Evolutionary conservation across 345 rosid genomes (phyloP).

Genomic region (Populus deltoides): DNA sequence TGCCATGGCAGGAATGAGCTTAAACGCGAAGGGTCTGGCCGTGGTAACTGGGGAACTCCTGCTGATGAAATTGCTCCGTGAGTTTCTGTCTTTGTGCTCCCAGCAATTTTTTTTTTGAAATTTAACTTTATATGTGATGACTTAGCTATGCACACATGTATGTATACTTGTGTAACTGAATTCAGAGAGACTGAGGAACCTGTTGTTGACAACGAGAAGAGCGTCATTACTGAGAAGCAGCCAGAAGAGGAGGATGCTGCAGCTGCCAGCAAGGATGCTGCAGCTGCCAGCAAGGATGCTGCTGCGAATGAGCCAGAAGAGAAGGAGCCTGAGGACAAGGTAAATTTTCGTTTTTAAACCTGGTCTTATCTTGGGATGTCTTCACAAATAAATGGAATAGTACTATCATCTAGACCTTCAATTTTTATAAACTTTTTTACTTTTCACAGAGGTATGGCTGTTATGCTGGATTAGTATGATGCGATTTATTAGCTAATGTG

Average conservation of each 20-base stretch:
- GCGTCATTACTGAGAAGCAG: slow-evolving; percentile 51
- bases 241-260: slow-evolving; percentile 55
- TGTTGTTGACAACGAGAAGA: slow-evolving; percentile 51
- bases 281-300: slow-evolving; percentile 68
- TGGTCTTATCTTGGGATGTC: neutral
- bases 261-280: slow-evolving; percentile 49
- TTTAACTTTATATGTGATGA: neutral
- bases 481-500: neutral
- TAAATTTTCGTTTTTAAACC: slow-evolving; percentile 1
- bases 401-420: neutral
- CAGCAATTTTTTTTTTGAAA: neutral
- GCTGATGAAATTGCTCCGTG: slow-evolving; percentile 72
- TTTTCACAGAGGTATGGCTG: neutral
- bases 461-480: neutral
- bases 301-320: slow-evolving; percentile 54
- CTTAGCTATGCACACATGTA: neutral
- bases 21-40: slow-evolving; percentile 91
- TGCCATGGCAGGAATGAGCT: slow-evolving; percentile 52
- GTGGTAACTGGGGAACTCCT: slow-evolving; percentile 92
- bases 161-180: slow-evolving; percentile 11
- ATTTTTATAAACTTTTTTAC: neutral
- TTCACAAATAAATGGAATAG: neutral
- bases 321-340: slow-evolving; percentile 91
- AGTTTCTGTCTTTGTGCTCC: slow-evolving; percentile 19
- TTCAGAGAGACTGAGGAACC: slow-evolving; percentile 68